phyloP scores from a whole-genome alignment of 441 rosid species.

The Erodium trifolium region DNA sequence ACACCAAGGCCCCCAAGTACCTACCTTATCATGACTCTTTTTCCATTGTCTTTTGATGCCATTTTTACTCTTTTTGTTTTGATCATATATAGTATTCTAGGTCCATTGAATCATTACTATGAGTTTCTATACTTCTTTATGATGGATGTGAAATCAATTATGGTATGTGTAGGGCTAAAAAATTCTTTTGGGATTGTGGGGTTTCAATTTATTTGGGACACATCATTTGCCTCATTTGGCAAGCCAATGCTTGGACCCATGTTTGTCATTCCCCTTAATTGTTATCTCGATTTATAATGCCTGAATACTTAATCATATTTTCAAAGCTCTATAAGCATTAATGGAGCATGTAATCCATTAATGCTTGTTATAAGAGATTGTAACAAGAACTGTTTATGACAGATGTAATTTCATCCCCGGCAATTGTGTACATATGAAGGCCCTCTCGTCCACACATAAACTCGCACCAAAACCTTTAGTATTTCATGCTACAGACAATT shows the following conservation, averaged over 20 bases:
- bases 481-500: too few species aligned
- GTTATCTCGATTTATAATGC: neutral
- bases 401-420: too few species aligned
- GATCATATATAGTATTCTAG: constrained; percentile 5
- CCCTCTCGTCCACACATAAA: too few species aligned
- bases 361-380: too few species aligned
- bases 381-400: too few species aligned
- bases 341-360: too few species aligned
- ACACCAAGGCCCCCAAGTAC: constrained; percentile 4
- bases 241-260: constrained; percentile 1
- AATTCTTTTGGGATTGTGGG: neutral
- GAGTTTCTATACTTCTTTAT: neutral
- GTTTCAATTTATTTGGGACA: too few species aligned
- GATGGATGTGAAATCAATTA: constrained; percentile 1
- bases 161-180: neutral
- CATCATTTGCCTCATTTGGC: neutral
- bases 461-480: too few species aligned
- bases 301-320: neutral
- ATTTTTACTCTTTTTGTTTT: neutral
- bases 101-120: constrained; percentile 1
- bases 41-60: neutral
- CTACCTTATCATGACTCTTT: constrained; percentile 1
- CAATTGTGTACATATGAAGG: too few species aligned
- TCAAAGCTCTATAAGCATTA: too few species aligned
- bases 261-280: neutral